phyloP scores from a whole-genome alignment of 2,329 filamentous ascomycete genomes.

The Monilinia polystroma region DNA sequence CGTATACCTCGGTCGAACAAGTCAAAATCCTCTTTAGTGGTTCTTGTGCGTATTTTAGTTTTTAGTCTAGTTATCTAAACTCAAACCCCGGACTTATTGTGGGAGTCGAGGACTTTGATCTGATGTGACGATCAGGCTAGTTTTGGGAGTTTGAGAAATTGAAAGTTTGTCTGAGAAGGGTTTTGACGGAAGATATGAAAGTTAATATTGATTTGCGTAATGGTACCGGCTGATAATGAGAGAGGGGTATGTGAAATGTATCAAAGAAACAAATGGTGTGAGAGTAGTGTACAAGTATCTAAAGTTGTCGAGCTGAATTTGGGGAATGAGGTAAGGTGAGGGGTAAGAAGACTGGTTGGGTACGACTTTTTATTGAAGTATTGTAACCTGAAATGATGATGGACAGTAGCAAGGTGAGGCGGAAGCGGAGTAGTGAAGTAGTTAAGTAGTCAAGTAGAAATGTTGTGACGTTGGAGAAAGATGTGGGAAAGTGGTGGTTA shows the following conservation, averaged over 20 bases:
- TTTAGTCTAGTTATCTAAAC: slow-evolving; percentile 4
- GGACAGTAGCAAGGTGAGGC: not conserved
- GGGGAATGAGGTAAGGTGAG: not conserved
- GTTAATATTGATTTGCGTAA: not conserved
- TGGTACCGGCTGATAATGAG: not conserved
- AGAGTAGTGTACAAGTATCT: not conserved
- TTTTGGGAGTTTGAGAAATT: not conserved
- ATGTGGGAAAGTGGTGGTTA: not conserved
- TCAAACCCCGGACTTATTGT: slow-evolving; percentile 14
- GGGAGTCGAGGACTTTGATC: not conserved
- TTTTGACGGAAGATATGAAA: not conserved
- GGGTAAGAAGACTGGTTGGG: slow-evolving; percentile 4
- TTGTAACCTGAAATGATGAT: not conserved
- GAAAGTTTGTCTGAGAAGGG: not conserved
- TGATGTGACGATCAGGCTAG: not conserved
- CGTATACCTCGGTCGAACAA: slow-evolving; percentile 12
- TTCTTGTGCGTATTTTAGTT: slow-evolving; percentile 1
- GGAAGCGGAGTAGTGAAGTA: not conserved
- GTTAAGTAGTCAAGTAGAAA: not conserved
- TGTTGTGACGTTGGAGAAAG: not conserved
- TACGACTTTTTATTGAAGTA: not conserved
- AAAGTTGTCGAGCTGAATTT: not conserved
- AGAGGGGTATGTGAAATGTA: not conserved
- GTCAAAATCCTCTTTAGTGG: slow-evolving; percentile 1
- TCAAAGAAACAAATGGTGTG: not conserved